Conservation (phyloP, 192 early-diverging fungal genomes). For the Rhizophlyctis rosea region DNA sequence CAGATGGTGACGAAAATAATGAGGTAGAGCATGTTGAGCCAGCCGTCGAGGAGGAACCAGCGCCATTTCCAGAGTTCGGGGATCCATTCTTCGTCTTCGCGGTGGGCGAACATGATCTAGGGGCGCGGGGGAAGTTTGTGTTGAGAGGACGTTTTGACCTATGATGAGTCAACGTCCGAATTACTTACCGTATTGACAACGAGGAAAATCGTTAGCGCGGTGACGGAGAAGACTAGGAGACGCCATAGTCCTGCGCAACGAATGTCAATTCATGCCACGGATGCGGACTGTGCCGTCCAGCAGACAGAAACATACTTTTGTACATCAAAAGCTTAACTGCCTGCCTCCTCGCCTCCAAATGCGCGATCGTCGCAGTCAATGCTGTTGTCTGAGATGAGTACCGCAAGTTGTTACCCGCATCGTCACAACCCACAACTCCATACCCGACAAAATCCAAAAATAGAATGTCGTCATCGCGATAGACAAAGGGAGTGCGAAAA, state of each 20-base stretch:
- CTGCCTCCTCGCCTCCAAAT: slow-evolving; percentile 77
- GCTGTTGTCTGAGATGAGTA: background rate
- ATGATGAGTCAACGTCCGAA: background rate
- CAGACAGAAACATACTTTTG: slow-evolving; percentile 54
- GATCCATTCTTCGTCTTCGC: slow-evolving; percentile 61
- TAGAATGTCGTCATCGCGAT: slow-evolving; percentile 91
- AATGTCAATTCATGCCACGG: slow-evolving; percentile 6
- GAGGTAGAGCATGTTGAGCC: slow-evolving; percentile 87
- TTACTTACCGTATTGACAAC: slow-evolving; percentile 72
- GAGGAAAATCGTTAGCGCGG: slow-evolving; percentile 74
- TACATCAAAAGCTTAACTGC: slow-evolving; percentile 92
- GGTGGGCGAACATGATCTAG: slow-evolving; percentile 54
- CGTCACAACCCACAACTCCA: no score
- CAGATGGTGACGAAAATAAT: slow-evolving; percentile 74
- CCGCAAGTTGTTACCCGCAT: no score
- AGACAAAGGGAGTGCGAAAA: slow-evolving; percentile 83
- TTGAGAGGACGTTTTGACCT: background rate
- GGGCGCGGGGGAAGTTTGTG: background rate
- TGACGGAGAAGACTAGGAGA: slow-evolving; percentile 72
- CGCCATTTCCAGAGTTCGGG: slow-evolving; percentile 77
- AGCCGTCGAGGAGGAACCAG: slow-evolving; percentile 92
- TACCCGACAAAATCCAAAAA: slow-evolving; percentile 84
- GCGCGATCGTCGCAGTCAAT: slow-evolving; percentile 57
- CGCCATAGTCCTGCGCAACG: slow-evolving; percentile 55
- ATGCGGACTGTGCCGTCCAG: no score